Conservation (phyloP, 1,284 basidiomycete genomes). For the Ceratobasidium papillatum region DNA sequence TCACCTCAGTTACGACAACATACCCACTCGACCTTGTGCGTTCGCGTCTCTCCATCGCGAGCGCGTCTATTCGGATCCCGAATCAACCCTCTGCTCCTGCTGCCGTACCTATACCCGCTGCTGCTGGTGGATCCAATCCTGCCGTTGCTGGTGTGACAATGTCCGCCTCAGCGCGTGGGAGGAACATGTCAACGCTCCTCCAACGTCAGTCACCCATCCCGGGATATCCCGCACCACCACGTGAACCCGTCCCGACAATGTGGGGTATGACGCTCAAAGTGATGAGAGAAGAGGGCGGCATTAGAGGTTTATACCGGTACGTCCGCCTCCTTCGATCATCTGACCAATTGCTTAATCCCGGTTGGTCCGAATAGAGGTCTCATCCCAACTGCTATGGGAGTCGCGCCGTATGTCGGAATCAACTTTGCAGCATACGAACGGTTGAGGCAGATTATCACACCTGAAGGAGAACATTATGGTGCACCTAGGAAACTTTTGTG, state of each 20-base stretch:
- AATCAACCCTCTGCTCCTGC: conserved; percentile 43
- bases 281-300: conserved; percentile 88
- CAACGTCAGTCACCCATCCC: conserved; percentile 42
- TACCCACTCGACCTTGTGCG: conserved; percentile 94
- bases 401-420: conserved; percentile 91
- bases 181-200: conserved; percentile 33
- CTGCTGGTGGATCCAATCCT: background rate
- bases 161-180: background rate
- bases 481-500: conserved; percentile 69
- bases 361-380: conserved; percentile 61
- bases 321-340: background rate
- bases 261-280: conserved; percentile 90
- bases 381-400: conserved; percentile 87
- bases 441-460: conserved; percentile 74
- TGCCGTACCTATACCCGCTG: conserved; percentile 54
- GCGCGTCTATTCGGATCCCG: conserved; percentile 68
- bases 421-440: conserved; percentile 85
- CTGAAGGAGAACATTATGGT: conserved; percentile 66
- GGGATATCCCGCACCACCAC: conserved; percentile 27
- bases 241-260: conserved; percentile 68
- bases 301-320: conserved; percentile 81
- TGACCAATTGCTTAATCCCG: background rate
- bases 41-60: conserved; percentile 91
- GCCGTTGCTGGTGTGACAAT: conserved; percentile 23
- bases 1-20: conserved; percentile 89